A percentile compares a stretch with the other conserved stretches of the same genome.
Evolutionary conservation across 257 asterid genomes (phyloP).

Genomic region (Gardenia jasminoides): DNA sequence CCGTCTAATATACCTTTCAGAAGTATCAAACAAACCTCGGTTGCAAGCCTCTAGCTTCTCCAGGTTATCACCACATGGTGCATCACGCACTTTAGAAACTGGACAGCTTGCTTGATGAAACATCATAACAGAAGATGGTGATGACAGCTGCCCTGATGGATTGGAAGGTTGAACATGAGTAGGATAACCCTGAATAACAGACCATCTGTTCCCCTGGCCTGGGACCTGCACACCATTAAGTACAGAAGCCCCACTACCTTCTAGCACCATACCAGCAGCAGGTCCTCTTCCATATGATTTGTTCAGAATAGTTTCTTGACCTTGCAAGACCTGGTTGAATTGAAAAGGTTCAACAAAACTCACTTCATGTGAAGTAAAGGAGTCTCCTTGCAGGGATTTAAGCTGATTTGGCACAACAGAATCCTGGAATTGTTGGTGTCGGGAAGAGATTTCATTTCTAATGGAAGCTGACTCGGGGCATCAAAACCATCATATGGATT

Average conservation of each 20-base stretch:
- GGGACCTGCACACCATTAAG: conserved; percentile 40
- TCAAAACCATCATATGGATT: conserved; percentile 42
- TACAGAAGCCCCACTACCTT: conserved; percentile 26
- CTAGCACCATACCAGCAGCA: conserved; percentile 30
- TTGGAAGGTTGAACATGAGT: conserved; percentile 30
- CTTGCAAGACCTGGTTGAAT: conserved; percentile 96
- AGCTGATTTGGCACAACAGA: conserved; percentile 29
- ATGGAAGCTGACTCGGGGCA: conserved; percentile 43
- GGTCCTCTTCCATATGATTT: conserved; percentile 46
- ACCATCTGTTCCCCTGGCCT: conserved; percentile 50
- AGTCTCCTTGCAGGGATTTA: conserved; percentile 37
- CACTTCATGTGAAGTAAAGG: conserved; percentile 33
- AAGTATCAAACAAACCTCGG: conserved; percentile 29
- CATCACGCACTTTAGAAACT: conserved; percentile 29
- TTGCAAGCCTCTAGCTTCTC: conserved; percentile 31
- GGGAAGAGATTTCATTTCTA: conserved; percentile 49
- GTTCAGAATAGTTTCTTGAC: conserved; percentile 77
- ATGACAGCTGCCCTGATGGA: conserved; percentile 32
- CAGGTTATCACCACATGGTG: conserved; percentile 25
- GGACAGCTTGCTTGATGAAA: conserved; percentile 49
- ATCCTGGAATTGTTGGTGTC: conserved; percentile 33
- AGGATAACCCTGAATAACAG: conserved; percentile 36
- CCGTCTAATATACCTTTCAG: conserved; percentile 32
- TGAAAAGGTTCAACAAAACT: conserved; percentile 54
- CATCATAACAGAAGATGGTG: conserved; percentile 54